Evolutionary conservation across 192 early-diverging fungal genomes (phyloP).

Genomic region (Coemansia umbellata): DNA sequence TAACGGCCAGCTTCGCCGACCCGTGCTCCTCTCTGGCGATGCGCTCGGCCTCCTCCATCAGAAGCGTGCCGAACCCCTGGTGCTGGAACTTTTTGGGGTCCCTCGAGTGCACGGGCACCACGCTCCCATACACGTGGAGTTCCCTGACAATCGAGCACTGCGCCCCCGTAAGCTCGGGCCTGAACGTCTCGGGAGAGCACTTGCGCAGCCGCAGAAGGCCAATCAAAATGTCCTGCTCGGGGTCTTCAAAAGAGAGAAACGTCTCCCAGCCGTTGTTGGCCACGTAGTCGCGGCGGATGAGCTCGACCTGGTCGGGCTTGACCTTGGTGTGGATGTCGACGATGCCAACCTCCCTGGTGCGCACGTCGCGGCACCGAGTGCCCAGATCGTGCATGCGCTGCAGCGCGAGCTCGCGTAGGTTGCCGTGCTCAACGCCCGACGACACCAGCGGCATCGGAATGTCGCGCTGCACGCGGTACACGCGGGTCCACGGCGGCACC

Average conservation of each 20-base stretch:
- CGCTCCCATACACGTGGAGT: conserved; percentile 96
- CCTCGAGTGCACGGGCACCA: conserved; percentile 92
- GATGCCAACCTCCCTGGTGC: conserved; percentile 98
- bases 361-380: conserved; percentile 93
- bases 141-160: conserved; percentile 94
- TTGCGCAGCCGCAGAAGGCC: conserved; percentile 92
- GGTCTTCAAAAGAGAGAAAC: conserved; percentile 97
- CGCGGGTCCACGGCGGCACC: conserved; percentile 98
- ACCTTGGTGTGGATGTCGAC: conserved; percentile 97
- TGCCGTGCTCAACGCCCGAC: conserved; percentile 97
- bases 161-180: conserved; percentile 82
- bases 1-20: conserved; percentile 90
- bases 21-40: conserved; percentile 98
- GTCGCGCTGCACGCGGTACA: conserved; percentile 98
- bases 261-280: conserved; percentile 99
- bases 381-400: conserved; percentile 96
- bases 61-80: conserved; percentile 94
- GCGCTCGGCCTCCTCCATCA: conserved; percentile 99
- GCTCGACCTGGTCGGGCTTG: conserved; percentile 89
- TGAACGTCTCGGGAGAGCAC: conserved; percentile 81
- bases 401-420: conserved; percentile 91
- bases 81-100: conserved; percentile 99
- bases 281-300: conserved; percentile 95
- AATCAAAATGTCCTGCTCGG: conserved; percentile 93
- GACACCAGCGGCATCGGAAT: conserved; percentile 99